Percentiles rank a stretch among this genome's conserved stretches.
Evolutionary conservation across 495 filamentous ascomycete genomes (phyloP).

Genomic region (Daldinia decipiens): DNA sequence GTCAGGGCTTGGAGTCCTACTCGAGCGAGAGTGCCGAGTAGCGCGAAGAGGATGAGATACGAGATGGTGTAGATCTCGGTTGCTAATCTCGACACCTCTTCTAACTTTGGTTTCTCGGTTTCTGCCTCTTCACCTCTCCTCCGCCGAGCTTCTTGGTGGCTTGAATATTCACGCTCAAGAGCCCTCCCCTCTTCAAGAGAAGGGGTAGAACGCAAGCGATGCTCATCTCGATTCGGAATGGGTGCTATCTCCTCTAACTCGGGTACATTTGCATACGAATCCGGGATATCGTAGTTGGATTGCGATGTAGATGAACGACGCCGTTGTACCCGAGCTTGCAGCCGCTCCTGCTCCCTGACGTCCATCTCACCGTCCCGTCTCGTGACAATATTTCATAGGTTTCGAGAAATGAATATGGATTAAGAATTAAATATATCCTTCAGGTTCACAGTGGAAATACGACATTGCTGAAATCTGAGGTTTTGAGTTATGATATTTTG

Average conservation of each 20-base stretch:
- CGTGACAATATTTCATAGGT: slow-evolving; percentile 1
- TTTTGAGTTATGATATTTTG: no score
- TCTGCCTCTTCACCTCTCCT: slow-evolving; percentile 17
- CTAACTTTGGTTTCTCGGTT: slow-evolving; percentile 27
- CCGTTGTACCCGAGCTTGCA: slow-evolving; percentile 25
- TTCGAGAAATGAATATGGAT: not conserved
- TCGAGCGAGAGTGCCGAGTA: slow-evolving; percentile 85
- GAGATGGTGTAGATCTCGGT: slow-evolving; percentile 81
- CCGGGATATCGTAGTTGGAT: slow-evolving; percentile 57
- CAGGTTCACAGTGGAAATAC: not conserved
- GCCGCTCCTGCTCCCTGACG: slow-evolving; percentile 8
- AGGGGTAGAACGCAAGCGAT: slow-evolving; percentile 43
- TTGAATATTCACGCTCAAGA: slow-evolving; percentile 31
- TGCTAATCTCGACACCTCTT: slow-evolving; percentile 63
- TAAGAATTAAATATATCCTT: not conserved
- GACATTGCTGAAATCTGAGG: not conserved
- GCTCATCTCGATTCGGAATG: slow-evolving; percentile 57
- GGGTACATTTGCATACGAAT: slow-evolving; percentile 60
- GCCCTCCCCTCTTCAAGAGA: slow-evolving; percentile 41
- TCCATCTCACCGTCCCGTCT: slow-evolving; percentile 25
- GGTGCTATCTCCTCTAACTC: slow-evolving; percentile 58
- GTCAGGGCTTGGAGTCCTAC: slow-evolving; percentile 86
- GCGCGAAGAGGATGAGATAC: slow-evolving; percentile 86
- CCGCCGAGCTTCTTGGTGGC: slow-evolving; percentile 13
- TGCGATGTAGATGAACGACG: slow-evolving; percentile 30